Evolutionary conservation across 768 basidiomycete genomes (phyloP).

Genomic region (Mycena filopes): DNA sequence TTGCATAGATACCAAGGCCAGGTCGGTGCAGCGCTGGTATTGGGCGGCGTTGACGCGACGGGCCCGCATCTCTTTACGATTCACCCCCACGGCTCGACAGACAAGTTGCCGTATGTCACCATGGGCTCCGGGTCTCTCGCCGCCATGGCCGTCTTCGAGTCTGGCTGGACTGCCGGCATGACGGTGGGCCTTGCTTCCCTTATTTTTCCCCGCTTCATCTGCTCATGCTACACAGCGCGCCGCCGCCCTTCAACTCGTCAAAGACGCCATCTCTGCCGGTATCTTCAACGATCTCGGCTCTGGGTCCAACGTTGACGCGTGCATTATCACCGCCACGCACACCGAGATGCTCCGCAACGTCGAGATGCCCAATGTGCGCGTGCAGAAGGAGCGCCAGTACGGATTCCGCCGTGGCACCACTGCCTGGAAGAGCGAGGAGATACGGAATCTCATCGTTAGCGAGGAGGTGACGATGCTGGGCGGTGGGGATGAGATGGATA

Average conservation of each 20-base stretch:
- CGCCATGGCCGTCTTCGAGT: slow-evolving; percentile 98
- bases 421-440: slow-evolving; percentile 84
- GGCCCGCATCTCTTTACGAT: slow-evolving; percentile 97
- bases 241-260: slow-evolving; percentile 85
- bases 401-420: slow-evolving; percentile 89
- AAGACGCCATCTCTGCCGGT: slow-evolving; percentile 90
- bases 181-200: slow-evolving; percentile 58
- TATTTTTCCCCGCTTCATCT: not conserved
- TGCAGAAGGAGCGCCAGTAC: slow-evolving; percentile 77
- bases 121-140: slow-evolving; percentile 98
- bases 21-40: slow-evolving; percentile 93
- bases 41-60: slow-evolving; percentile 95
- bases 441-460: slow-evolving; percentile 75
- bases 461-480: slow-evolving; percentile 71
- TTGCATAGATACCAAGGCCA: slow-evolving; percentile 86
- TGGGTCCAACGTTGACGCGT: slow-evolving; percentile 98
- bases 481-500: slow-evolving; percentile 83
- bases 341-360: slow-evolving; percentile 97
- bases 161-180: slow-evolving; percentile 83
- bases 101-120: slow-evolving; percentile 98
- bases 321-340: slow-evolving; percentile 86
- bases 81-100: slow-evolving; percentile 96
- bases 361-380: slow-evolving; percentile 89
- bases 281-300: slow-evolving; percentile 99
- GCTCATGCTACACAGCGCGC: slow-evolving; percentile 61